Evolutionary conservation across 2,329 filamentous ascomycete genomes (phyloP), one percentile per base, ranked within the genome.

Genomic region (Cercospora sp.): DNA sequence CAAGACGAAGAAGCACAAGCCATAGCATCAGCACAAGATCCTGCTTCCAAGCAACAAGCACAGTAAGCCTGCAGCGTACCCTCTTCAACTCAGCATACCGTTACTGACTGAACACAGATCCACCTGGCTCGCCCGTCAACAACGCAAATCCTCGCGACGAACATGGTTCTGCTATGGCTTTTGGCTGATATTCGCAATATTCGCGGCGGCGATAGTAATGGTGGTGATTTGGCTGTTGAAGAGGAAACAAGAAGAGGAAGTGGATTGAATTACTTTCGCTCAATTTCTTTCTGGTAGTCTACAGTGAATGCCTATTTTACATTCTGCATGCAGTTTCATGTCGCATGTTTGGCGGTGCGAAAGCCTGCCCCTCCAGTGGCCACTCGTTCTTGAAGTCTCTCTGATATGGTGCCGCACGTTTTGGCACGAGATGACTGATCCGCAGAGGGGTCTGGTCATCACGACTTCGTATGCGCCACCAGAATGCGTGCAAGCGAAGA

Each of bases 91-190:
- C 36, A 40, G 6, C 5, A 40, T 16, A 40, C 5, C 5, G 36
- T 6, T n/a, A n/a, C 5, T 42, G 36, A 42, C 36, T 1, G 1
- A n/a, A 42, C 3, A 7, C 36, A 87, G 85, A 66, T 79, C 84
- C 71, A 82, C 81, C 62, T 88, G 86, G 86, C 84, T 88, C 33
- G 80, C 79, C 40, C 78, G 79, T 6, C 82, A 88, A 77, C 78
- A 80, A 16, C 76, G 76, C 60, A 88, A 88, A 73, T 79, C 79
- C 64, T 73, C 76, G 4, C 82, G 81, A 58, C 80, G 83, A 9
- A 81, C 81, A 23, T 81, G 81, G 62, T 79, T 87, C 62, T 85
- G 83, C 72, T 83, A 79, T 77, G 69, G 72, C 13, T 85, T 84
- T 73, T 85, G 83, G 83, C 66, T 82, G 2, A 71, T 72, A n/a